These are phyloP conservation scores for Chrysanthemum lavandulifolium DNA, from an alignment of 129 eudicot genomes.

Conservation along the genomic window DNA sequence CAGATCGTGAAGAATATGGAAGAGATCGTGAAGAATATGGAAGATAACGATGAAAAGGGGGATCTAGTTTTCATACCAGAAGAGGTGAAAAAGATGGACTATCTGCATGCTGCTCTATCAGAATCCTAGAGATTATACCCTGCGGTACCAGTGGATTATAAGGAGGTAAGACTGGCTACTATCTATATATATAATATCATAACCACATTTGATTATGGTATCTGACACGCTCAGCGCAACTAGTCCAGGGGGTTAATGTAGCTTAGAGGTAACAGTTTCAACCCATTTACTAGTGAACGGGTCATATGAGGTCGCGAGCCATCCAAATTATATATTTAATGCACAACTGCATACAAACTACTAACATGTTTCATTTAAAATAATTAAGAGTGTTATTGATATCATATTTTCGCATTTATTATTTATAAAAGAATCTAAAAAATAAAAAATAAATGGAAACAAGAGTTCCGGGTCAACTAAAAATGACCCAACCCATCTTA, in stretches of 20 bases:
- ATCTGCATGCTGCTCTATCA: conserved; percentile 88
- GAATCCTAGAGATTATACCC: conserved; percentile 93
- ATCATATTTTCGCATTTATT: no score
- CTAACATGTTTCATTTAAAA: background rate
- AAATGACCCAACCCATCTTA: background rate
- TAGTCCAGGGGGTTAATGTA: no score
- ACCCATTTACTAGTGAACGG: background rate
- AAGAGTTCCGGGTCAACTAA: background rate
- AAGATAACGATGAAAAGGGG: conserved; percentile 21
- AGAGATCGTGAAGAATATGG: conserved; percentile 59
- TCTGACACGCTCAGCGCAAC: no score
- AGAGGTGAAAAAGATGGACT: conserved; percentile 91
- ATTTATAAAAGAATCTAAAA: background rate
- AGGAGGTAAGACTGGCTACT: conserved; percentile 62
- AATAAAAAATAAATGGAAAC: no score
- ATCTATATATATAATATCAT: background rate
- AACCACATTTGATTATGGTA: no score
- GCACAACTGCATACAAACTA: background rate
- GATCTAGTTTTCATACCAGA: conserved; percentile 58
- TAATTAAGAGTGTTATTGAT: no score
- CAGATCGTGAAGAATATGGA: no score
- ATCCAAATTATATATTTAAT: no score
- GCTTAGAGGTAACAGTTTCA: no score
- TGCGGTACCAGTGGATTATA: conserved; percentile 93
- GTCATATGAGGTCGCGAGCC: background rate